These are phyloP conservation scores for Triticum aestivum DNA, from an alignment of 176 grass and related monocot genomes.

Conservation along the genomic window IWGSC_CS_RefSeq_v2.1 NC_057804.1:52917887-52918386, in stretches of 20 bases:
- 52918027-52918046: no score
- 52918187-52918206: slow-evolving; percentile 82
- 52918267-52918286: not conserved
- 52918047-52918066: slow-evolving; percentile 11
- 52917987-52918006: no score
- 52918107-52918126: slow-evolving; percentile 15
- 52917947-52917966: no score
- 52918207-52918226: slow-evolving; percentile 65
- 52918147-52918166: slow-evolving; percentile 90
- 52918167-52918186: slow-evolving; percentile 86
- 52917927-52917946: no score
- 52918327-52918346: not conserved
- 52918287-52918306: not conserved
- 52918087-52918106: slow-evolving; percentile 21
- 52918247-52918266: slow-evolving; percentile 67
- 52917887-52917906: no score
- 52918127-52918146: slow-evolving; percentile 55
- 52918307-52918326: slow-evolving; percentile 14
- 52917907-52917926: no score
- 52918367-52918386: no score
- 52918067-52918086: not conserved
- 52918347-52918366: not conserved
- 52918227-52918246: slow-evolving; percentile 80
- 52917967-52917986: no score
- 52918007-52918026: no score